Evolutionary conservation across 2,329 filamentous ascomycete genomes (phyloP).

Genomic region (Epichloe bromicola): DNA sequence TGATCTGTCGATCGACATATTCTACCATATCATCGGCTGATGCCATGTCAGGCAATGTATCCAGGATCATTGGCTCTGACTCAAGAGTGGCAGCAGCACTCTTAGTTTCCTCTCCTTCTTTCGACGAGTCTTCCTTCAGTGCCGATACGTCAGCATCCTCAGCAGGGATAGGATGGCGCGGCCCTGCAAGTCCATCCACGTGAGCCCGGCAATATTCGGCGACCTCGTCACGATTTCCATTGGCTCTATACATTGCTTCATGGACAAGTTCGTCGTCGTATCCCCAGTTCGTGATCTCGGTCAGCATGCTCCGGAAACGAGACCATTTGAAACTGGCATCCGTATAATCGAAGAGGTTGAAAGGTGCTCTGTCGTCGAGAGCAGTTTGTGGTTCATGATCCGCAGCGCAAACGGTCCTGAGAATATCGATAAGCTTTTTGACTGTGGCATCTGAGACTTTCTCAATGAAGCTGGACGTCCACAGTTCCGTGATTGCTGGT

Average conservation of each 20-base stretch:
- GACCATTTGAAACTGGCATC: constrained; percentile 35
- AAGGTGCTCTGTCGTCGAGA: constrained; percentile 31
- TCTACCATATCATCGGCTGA: constrained; percentile 2
- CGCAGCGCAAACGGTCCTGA: constrained; percentile 65
- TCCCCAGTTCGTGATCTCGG: constrained; percentile 19
- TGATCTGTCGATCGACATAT: constrained; percentile 3
- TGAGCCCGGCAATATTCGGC: constrained; percentile 65
- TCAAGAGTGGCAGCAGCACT: constrained; percentile 15
- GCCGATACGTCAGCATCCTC: constrained; percentile 35
- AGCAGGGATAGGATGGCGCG: constrained; percentile 53
- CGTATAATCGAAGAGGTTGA: constrained; percentile 31
- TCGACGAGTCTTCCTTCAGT: constrained; percentile 15
- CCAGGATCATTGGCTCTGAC: constrained; percentile 25
- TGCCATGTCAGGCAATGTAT: constrained; percentile 15
- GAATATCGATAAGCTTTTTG: constrained; percentile 68
- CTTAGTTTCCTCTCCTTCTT: constrained; percentile 12
- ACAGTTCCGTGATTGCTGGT: constrained; percentile 63
- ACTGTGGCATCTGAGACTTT: constrained; percentile 66
- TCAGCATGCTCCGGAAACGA: constrained; percentile 16
- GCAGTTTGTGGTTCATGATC: constrained; percentile 59
- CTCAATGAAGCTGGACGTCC: constrained; percentile 75
- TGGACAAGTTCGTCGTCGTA: constrained; percentile 48
- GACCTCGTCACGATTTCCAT: constrained; percentile 47
- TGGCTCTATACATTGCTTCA: constrained; percentile 75
- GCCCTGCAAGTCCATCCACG: constrained; percentile 40